A percentile compares a stretch with the other conserved stretches of the same genome.
Evolutionary conservation across 1,284 basidiomycete species (phyloP).

Genomic region (Porphyrellus sp.): DNA sequence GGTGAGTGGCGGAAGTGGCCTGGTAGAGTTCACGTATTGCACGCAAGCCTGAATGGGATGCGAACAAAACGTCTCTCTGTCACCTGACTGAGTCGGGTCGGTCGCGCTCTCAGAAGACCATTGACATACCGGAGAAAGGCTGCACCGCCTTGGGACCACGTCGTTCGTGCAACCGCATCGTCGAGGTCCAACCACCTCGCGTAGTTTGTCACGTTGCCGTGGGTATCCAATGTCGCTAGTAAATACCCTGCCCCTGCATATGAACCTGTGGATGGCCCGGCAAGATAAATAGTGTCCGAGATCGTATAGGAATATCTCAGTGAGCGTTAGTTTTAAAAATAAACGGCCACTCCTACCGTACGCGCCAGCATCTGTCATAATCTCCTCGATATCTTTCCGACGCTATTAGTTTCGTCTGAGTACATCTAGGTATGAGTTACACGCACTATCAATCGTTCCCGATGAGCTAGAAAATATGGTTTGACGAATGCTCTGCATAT

Average conservation of each 20-base stretch:
- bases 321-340: neutral
- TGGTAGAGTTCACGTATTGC: conserved; percentile 47
- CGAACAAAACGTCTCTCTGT: conserved; percentile 68
- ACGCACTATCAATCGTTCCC: conserved; percentile 58
- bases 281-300: neutral
- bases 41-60: conserved; percentile 58
- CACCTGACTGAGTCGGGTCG: neutral
- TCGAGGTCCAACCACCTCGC: conserved; percentile 69
- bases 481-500: conserved; percentile 53
- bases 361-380: conserved; percentile 54
- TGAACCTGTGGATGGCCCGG: conserved; percentile 46
- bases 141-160: conserved; percentile 52
- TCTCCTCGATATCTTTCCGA: conserved; percentile 49
- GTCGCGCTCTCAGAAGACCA: neutral
- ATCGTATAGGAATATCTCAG: neutral
- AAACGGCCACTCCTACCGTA: conserved; percentile 47
- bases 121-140: conserved; percentile 46
- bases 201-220: conserved; percentile 47
- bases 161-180: conserved; percentile 50
- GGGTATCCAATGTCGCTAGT: conserved; percentile 46
- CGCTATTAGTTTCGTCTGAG: neutral
- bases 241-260: conserved; percentile 66
- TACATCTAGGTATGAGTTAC: neutral
- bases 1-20: conserved; percentile 39
- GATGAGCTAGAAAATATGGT: conserved; percentile 55